Base-by-base conservation (phyloP, 805 yeast genomes). In the Kuraishia floccosa region DNA sequence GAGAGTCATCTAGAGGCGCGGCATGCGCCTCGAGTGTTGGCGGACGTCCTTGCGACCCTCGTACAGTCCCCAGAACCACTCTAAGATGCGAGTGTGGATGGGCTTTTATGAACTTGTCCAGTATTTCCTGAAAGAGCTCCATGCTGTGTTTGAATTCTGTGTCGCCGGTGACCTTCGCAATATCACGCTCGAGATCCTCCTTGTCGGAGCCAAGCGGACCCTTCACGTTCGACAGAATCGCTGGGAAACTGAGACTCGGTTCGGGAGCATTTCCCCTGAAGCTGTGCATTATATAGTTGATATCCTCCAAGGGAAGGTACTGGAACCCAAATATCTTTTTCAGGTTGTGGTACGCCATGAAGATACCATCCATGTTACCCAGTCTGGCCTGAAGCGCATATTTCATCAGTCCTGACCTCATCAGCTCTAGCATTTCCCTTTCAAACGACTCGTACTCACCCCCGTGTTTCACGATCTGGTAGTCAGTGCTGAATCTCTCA, bases 361-460 rank as follows among this genome's bases (percentile, higher is more conserved):
- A 85, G 3, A 91, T 84, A 5, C 98, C 98, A 53, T 87, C 96
- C 97, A 91, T 89, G 43, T 81, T 76, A 3, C 97, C 98, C 25
- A 89, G 81, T 38, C 96, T 65, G 0, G 96, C 97, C 52, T 91
- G 97, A 40, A 89, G 62, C 3, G 82, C 69, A 47, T 89, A 89
- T 54, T 89, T 89, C 42, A 89, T 58, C 54, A 89, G 55, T 0
- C 91, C 78, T 2, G 89, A 70, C 35, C 82, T 58, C 12, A 77
- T 69, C 43, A 89, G 64, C 45, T 89, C 97, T 37, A 59, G 64
- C 49, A 68, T 65, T 46, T 89, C 98, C 13, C 87, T 61, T 42
- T 81, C 85, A 49, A 74, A 82, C n/a, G 93, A 80, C 50, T 85
- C 95, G 46, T 54, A 74, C 24, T 52, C 50, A 0, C 96, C 97